Evolutionary conservation across 2,329 filamentous ascomycete genomes (phyloP).

Genomic region (Paracoccidioides lutzii): DNA sequence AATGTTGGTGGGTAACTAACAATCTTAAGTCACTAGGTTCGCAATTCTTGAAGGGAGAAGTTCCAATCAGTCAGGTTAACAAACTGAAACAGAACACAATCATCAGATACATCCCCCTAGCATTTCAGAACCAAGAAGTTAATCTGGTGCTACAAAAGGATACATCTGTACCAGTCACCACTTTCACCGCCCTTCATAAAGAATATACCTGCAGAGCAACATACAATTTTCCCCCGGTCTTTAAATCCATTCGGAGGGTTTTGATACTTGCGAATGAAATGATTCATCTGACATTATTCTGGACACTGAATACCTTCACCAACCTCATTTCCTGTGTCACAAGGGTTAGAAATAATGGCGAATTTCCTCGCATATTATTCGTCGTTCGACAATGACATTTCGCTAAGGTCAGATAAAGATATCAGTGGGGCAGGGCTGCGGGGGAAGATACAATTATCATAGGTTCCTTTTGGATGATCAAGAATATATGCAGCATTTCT

Average conservation of each 20-base stretch:
- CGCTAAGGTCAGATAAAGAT: not conserved
- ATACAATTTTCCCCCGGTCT: not conserved
- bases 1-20: too few species aligned
- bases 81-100: not conserved
- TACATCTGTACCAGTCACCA: not conserved
- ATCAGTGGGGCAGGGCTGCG: not conserved
- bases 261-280: not conserved
- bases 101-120: too few species aligned
- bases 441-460: too few species aligned
- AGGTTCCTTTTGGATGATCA: too few species aligned
- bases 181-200: not conserved
- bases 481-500: too few species aligned
- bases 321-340: not conserved
- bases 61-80: too few species aligned
- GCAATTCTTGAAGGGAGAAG: too few species aligned
- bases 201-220: not conserved
- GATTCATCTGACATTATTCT: not conserved
- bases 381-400: not conserved
- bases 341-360: slow-evolving; percentile 1
- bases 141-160: not conserved
- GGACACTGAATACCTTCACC: not conserved
- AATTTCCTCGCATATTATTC: not conserved
- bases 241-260: not conserved
- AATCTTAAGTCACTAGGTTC: too few species aligned
- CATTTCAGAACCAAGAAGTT: not conserved